Base-by-base conservation (phyloP, 2,329 filamentous ascomycete species). In the Phialophora verrucosa region DNA sequence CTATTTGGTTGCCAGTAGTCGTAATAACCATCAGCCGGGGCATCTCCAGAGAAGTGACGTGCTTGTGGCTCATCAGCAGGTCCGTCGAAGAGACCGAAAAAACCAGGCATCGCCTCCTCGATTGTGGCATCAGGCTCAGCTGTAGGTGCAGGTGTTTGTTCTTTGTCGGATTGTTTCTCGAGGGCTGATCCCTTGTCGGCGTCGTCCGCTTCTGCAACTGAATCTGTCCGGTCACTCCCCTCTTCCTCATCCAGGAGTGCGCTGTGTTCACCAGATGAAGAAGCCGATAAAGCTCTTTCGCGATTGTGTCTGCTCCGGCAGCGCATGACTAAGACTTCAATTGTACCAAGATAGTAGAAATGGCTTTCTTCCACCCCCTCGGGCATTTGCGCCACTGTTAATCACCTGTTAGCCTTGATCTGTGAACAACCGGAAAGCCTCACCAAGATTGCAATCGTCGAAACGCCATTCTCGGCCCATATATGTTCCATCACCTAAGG, bases 401-500 rank as follows among this genome's bases (percentile, higher is more conserved):
- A 23, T 23, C 23, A n/a, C 32, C 1, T 11, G 35, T 70, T 25
- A 69, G 64, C 57, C 23, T 17, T n/a, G 23, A 35, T 12, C 12
- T 20, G 14, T 49, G 20, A 23, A 47, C 2, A 23, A 29, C 14
- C 25, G 8, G 47, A 38, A 12, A 49, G 44, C 71, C 76, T 69
- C 72, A 85, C 83, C 78, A 64, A 80, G 79, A 54, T 82, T 80
- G 27, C 85, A 76, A 50, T 79, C 78, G 51, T 82, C 80, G 69
- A 87, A 87, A 4, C 78, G 79, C 85, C 84, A 87, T 47, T 83
- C 80, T 11, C 82, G 78, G 0, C 81, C 83, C 64, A 85, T 75
- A 74, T 84, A 85, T 5, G 71, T 75, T 3, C 82, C 82, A 68
- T 81, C 77, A 2, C 73, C 73, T n/a, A 76, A 74, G 66, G 77